phyloP scores from a whole-genome alignment of 345 rosid genomes.

The Syzygium grande region DNA sequence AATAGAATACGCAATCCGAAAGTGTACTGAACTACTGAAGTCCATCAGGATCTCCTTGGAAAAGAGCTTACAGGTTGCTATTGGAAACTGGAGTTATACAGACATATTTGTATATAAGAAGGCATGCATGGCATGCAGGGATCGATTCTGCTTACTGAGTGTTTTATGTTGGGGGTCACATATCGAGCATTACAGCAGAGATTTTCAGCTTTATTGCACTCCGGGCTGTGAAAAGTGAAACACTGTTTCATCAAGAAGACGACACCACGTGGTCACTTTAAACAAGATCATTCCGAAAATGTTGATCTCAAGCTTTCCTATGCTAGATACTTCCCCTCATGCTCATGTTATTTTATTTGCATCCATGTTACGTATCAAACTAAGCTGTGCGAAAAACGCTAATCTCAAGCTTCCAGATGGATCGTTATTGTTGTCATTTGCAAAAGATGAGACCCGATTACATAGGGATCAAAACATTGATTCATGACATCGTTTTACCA shows the following conservation, averaged over 20 bases:
- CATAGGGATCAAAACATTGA: neutral
- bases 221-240: neutral
- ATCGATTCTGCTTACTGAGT: neutral
- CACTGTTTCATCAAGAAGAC: neutral
- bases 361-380: neutral
- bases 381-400: neutral
- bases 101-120: neutral
- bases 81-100: neutral
- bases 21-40: neutral
- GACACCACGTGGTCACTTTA: neutral
- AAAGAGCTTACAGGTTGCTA: neutral
- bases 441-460: neutral
- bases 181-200: neutral
- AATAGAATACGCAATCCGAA: too few species aligned
- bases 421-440: neutral
- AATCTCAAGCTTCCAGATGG: neutral
- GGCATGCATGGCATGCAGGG: neutral
- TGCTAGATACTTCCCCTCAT: neutral
- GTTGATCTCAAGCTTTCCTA: neutral
- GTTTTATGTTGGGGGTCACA: neutral
- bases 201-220: neutral
- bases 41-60: neutral
- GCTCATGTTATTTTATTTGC: neutral
- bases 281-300: neutral
- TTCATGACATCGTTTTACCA: neutral